phyloP scores from a whole-genome alignment of 352 stramenopile species.

The Phytophthora capsici region DNA sequence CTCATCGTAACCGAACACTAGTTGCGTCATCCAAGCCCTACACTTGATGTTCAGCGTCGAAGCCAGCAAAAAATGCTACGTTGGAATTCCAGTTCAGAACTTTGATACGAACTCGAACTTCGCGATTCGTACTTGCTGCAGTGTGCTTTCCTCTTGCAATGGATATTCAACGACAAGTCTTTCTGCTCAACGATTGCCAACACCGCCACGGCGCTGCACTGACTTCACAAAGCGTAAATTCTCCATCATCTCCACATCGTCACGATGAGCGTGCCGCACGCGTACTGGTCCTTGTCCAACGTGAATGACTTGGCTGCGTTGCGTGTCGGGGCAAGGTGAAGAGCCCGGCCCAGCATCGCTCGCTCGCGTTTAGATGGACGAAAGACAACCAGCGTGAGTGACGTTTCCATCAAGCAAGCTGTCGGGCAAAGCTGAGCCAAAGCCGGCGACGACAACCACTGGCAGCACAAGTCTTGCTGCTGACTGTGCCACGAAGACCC shows the following conservation, averaged over 20 bases:
- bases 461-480: neutral
- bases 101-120: too few species aligned
- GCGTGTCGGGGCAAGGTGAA: neutral
- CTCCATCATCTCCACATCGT: constrained; percentile 6
- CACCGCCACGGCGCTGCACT: neutral
- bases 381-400: constrained; percentile 1
- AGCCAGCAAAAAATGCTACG: neutral
- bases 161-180: constrained; percentile 5
- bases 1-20: neutral
- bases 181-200: neutral
- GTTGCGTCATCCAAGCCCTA: constrained; percentile 8
- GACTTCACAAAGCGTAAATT: constrained; percentile 6
- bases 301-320: constrained; percentile 10
- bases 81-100: neutral
- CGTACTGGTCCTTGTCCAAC: constrained; percentile 5
- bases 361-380: constrained; percentile 18
- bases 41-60: constrained; percentile 4
- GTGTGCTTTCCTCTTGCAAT: neutral
- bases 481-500: neutral
- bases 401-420: constrained; percentile 23
- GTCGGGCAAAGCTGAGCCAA: constrained; percentile 3
- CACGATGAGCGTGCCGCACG: neutral
- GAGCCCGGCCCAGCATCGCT: constrained; percentile 11
- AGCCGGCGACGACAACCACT: neutral
- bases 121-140: neutral